phyloP scores from a whole-genome alignment of 768 basidiomycete species.

The Amanita exitialis region DNA sequence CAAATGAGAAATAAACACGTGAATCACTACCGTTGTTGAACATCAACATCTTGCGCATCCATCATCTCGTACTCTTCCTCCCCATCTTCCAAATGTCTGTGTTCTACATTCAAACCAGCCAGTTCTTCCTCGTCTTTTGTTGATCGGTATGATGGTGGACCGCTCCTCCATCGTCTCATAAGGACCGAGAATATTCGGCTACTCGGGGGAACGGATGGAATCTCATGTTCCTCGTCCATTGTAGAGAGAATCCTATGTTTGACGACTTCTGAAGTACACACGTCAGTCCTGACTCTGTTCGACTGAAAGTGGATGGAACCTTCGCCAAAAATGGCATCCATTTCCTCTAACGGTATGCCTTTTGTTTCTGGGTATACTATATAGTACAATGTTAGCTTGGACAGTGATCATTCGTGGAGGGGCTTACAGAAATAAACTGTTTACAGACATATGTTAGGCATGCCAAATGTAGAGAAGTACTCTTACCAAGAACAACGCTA shows the following conservation, averaged over 20 bases:
- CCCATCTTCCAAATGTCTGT: background rate
- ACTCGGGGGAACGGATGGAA: background rate
- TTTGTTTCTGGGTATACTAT: constrained; percentile 82
- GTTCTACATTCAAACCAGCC: background rate
- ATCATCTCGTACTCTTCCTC: constrained; percentile 4
- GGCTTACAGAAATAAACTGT: constrained; percentile 67
- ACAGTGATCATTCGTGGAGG: background rate
- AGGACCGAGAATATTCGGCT: background rate
- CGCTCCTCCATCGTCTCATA: background rate
- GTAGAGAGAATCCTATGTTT: background rate
- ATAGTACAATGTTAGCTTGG: constrained; percentile 6
- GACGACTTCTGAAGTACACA: background rate
- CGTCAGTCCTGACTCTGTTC: background rate
- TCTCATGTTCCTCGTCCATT: background rate
- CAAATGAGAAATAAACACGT: too few species aligned
- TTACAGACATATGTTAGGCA: background rate
- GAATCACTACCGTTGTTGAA: background rate
- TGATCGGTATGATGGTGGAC: background rate
- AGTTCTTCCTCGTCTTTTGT: background rate
- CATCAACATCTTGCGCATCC: background rate
- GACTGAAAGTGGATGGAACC: constrained; percentile 27
- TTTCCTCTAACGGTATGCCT: constrained; percentile 82
- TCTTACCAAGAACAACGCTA: constrained; percentile 67
- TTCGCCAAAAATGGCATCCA: constrained; percentile 88
- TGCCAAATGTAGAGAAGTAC: background rate